Evolutionary conservation across 2,329 filamentous ascomycete genomes (phyloP).

Genomic region (Microdochium bolleyi): DNA sequence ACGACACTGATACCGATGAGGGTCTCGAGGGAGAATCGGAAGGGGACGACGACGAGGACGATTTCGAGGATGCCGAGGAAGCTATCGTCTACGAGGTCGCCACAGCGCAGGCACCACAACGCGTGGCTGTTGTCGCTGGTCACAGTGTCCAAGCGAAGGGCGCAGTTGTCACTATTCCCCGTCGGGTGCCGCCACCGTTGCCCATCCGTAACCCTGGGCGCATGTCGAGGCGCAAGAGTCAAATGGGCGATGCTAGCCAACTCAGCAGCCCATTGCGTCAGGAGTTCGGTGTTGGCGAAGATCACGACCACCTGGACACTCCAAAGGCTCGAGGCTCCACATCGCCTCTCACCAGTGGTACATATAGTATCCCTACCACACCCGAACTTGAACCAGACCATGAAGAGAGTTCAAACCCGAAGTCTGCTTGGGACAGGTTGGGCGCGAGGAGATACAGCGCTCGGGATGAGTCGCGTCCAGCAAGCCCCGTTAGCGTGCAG

Average conservation of each 20-base stretch:
- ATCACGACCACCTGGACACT: constrained; percentile 12
- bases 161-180: constrained; percentile 77
- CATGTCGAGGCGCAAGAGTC: constrained; percentile 41
- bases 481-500: background rate
- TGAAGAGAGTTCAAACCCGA: background rate
- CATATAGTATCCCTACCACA: background rate
- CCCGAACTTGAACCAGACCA: background rate
- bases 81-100: constrained; percentile 63
- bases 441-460: background rate
- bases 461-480: background rate
- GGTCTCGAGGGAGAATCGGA: constrained; percentile 35
- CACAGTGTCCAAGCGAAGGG: constrained; percentile 65
- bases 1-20: constrained; percentile 26
- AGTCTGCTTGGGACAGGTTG: background rate
- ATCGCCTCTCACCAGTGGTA: background rate
- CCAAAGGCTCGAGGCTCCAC: constrained; percentile 8
- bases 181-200: constrained; percentile 68
- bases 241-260: constrained; percentile 48
- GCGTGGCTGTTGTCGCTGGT: constrained; percentile 52
- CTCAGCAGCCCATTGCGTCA: constrained; percentile 42
- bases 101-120: constrained; percentile 45
- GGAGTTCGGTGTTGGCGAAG: constrained; percentile 28
- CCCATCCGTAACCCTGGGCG: constrained; percentile 69
- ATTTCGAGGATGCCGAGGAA: constrained; percentile 45
- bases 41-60: constrained; percentile 40